A percentile compares a stretch with the other conserved stretches of the same genome.
phyloP scores from a whole-genome alignment of 768 basidiomycete genomes.

The Trametes maxima region DNA sequence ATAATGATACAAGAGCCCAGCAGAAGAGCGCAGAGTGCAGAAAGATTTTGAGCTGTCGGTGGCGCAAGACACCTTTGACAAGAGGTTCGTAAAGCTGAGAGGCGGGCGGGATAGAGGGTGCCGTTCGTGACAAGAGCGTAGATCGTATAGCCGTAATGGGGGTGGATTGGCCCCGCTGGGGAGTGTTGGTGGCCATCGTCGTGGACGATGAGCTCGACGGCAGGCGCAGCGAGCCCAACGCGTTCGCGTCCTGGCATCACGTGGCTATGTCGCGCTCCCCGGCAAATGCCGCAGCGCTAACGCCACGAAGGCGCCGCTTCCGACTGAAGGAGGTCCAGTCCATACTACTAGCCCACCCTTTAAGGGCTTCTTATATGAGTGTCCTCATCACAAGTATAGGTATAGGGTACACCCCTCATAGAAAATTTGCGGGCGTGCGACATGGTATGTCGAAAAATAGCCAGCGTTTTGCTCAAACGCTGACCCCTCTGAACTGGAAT shows the following conservation, averaged over 20 bases:
- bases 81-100: constrained; percentile 65
- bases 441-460: no score
- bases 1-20: constrained; percentile 44
- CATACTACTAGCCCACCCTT: no score
- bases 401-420: no score
- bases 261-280: constrained; percentile 8
- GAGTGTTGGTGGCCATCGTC: constrained; percentile 14
- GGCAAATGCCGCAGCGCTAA: constrained; percentile 1
- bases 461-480: no score
- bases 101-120: constrained; percentile 59
- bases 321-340: no score
- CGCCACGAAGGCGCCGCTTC: not conserved
- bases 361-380: not conserved
- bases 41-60: constrained; percentile 58
- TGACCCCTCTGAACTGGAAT: no score
- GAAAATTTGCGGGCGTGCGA: no score
- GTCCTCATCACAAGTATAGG: no score
- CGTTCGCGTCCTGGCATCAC: constrained; percentile 13
- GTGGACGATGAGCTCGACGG: constrained; percentile 19
- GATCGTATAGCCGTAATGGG: constrained; percentile 49
- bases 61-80: constrained; percentile 60
- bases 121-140: constrained; percentile 44
- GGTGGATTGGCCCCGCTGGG: constrained; percentile 26
- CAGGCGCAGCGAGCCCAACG: constrained; percentile 11
- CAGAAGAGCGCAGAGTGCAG: constrained; percentile 40